Percentiles rank a stretch among this genome's conserved stretches.
Conservation (phyloP, 2,329 filamentous ascomycete species). For the Emergomyces orientalis region DNA sequence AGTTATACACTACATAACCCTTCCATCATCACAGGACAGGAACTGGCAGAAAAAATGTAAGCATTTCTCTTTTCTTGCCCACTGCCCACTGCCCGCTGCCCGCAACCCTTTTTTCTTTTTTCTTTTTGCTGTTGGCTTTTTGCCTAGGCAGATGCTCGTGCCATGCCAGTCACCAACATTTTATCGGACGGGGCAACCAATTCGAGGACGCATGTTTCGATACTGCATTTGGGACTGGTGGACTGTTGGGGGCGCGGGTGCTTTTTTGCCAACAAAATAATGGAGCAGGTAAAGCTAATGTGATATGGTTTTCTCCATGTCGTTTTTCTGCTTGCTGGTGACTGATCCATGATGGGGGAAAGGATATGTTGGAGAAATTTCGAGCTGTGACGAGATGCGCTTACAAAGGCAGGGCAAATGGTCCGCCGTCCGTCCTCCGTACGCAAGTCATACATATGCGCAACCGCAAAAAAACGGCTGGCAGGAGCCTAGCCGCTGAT, state of each 20-base stretch:
- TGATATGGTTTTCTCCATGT: not conserved
- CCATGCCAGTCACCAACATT: not conserved
- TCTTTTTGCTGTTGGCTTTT: not conserved
- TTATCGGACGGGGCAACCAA: slow-evolving; percentile 4
- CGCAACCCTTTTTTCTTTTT: not conserved
- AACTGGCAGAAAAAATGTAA: not conserved
- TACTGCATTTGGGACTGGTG: slow-evolving; percentile 1
- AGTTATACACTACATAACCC: not conserved
- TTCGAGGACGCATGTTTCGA: not conserved
- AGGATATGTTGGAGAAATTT: too few species aligned
- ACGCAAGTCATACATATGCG: too few species aligned
- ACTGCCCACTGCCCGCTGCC: not conserved
- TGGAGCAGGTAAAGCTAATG: not conserved
- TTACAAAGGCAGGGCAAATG: too few species aligned
- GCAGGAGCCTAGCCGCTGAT: too few species aligned
- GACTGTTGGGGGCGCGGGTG: not conserved
- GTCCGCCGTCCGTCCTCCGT: too few species aligned
- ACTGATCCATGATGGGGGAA: too few species aligned
- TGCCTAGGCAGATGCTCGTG: slow-evolving; percentile 2
- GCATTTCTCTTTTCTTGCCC: not conserved
- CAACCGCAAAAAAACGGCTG: too few species aligned
- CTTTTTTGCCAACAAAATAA: not conserved
- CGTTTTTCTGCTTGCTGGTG: not conserved
- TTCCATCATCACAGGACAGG: not conserved
- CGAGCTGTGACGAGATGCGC: too few species aligned